Conservation (phyloP, 257 asterid species). For the Rubia yunnanensis region DNA sequence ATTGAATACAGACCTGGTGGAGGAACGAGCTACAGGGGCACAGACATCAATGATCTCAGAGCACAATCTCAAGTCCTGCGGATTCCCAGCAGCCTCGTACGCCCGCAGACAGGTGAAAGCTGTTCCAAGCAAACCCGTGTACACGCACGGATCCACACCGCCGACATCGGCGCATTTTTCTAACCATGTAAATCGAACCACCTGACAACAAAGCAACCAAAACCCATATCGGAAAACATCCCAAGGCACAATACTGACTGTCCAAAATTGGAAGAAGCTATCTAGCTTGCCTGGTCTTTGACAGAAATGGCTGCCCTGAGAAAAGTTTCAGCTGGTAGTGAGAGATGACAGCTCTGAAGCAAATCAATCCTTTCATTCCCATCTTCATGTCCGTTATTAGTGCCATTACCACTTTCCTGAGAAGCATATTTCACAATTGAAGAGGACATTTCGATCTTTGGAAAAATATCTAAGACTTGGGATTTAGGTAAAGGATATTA, state of each 20-base stretch:
- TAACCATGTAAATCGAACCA: background rate
- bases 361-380: constrained; percentile 36
- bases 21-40: background rate
- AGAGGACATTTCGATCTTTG: constrained; percentile 35
- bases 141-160: constrained; percentile 45
- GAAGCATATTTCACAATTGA: constrained; percentile 39
- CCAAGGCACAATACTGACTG: background rate
- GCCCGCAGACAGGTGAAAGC: constrained; percentile 64
- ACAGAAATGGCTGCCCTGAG: constrained; percentile 46
- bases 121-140: constrained; percentile 65
- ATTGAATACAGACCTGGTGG: background rate
- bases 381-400: constrained; percentile 29
- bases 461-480: background rate
- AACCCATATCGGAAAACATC: background rate
- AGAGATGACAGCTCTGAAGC: constrained; percentile 11
- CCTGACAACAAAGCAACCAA: background rate
- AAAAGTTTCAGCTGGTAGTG: background rate
- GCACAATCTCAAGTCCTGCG: constrained; percentile 35
- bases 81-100: constrained; percentile 54
- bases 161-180: constrained; percentile 12
- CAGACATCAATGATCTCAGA: background rate
- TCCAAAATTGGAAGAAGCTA: too few species aligned
- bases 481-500: background rate
- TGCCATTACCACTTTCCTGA: constrained; percentile 23
- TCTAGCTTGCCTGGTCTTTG: constrained; percentile 38